Conservation (phyloP, 192 early-diverging fungal species). For the Chytriomyces hyalinus region DNA sequence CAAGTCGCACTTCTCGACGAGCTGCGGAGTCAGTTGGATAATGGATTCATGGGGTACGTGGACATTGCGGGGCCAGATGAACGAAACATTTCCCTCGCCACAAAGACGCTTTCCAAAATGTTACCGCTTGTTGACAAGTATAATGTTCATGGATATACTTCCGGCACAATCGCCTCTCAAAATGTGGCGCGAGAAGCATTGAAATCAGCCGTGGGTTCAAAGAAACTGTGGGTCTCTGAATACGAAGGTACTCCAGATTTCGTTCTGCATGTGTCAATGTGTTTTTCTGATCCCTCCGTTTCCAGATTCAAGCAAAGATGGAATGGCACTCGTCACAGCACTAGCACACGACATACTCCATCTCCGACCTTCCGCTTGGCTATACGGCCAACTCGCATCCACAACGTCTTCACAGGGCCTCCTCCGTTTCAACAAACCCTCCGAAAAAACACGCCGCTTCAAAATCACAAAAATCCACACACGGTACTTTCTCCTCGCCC, state of each 20-base stretch:
- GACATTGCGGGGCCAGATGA: conserved; percentile 32
- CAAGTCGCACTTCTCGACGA: conserved; percentile 17
- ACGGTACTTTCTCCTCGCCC: conserved; percentile 37
- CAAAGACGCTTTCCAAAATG: not conserved
- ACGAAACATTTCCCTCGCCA: not conserved
- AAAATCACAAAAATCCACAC: not conserved
- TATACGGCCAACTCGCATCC: conserved; percentile 29
- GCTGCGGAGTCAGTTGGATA: conserved; percentile 2
- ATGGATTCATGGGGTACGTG: conserved; percentile 3
- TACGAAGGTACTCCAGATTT: conserved; percentile 23
- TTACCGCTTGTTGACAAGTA: conserved; percentile 8
- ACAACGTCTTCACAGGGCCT: no score
- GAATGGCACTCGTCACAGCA: conserved; percentile 18
- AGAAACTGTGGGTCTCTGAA: conserved; percentile 36
- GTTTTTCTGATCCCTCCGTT: not conserved
- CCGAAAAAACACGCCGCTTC: no score
- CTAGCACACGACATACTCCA: conserved; percentile 34
- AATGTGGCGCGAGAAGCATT: conserved; percentile 11
- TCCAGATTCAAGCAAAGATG: conserved; percentile 28
- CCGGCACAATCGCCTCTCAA: not conserved
- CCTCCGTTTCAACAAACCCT: no score
- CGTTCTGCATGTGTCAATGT: not conserved
- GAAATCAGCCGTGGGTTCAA: not conserved
- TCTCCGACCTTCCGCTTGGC: conserved; percentile 30
- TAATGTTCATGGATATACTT: conserved; percentile 36